These are phyloP conservation scores for Sicyos edulis DNA, from an alignment of 306 rosid genomes.

Conservation along the genomic window DNA sequence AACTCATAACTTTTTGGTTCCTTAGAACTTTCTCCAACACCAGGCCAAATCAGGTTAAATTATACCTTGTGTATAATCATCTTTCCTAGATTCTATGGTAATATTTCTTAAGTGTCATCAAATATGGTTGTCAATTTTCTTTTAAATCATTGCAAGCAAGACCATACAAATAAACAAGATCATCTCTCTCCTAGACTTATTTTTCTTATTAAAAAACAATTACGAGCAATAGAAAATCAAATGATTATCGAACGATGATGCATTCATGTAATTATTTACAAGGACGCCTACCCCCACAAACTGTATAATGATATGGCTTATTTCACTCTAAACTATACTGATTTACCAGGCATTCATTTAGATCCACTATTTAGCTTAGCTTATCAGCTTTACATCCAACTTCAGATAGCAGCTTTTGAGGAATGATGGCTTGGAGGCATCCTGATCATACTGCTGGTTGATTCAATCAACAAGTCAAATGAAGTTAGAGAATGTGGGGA, in stretches of 20 bases:
- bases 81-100: too few species aligned
- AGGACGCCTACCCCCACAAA: not conserved
- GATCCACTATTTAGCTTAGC: not conserved
- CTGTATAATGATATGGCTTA: not conserved
- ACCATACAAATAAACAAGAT: too few species aligned
- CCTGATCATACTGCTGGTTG: conserved; percentile 36
- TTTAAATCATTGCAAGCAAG: too few species aligned
- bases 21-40: too few species aligned
- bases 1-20: too few species aligned
- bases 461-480: conserved; percentile 51
- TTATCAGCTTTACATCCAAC: not conserved
- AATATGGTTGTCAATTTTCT: too few species aligned
- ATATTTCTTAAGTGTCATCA: too few species aligned
- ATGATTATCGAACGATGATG: not conserved
- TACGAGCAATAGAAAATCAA: too few species aligned
- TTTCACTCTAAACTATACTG: not conserved
- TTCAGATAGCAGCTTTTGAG: conserved; percentile 45
- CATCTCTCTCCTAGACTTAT: too few species aligned
- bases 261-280: not conserved
- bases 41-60: too few species aligned
- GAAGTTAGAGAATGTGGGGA: conserved; percentile 63
- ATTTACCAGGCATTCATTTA: not conserved
- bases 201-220: too few species aligned
- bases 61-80: too few species aligned
- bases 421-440: conserved; percentile 32